Evolutionary conservation across 257 asterid genomes (phyloP).

Genomic region (Thymus quinquecostatus): DNA sequence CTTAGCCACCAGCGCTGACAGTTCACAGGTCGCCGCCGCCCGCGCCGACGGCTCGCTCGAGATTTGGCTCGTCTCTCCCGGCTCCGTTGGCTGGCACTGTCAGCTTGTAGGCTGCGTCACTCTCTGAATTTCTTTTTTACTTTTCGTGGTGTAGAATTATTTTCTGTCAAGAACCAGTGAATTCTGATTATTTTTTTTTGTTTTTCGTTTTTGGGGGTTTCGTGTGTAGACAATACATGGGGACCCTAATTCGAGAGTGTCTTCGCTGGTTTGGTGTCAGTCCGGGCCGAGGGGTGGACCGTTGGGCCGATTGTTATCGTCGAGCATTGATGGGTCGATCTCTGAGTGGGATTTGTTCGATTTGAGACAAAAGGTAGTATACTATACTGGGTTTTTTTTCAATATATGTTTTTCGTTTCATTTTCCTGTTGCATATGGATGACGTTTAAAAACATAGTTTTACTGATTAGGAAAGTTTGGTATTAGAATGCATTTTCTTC

Average conservation of each 20-base stretch:
- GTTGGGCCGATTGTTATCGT: constrained; percentile 71
- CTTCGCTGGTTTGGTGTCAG: constrained; percentile 92
- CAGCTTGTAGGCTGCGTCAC: constrained; percentile 64
- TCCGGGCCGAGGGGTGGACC: constrained; percentile 55
- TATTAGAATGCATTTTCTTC: background rate
- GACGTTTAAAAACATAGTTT: background rate
- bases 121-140: constrained; percentile 1
- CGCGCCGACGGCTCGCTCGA: constrained; percentile 87
- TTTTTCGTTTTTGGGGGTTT: constrained; percentile 13
- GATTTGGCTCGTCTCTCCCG: constrained; percentile 99
- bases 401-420: background rate
- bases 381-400: background rate
- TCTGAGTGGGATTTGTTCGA: constrained; percentile 89
- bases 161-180: background rate
- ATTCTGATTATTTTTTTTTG: constrained; percentile 21
- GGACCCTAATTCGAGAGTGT: constrained; percentile 72
- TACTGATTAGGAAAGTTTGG: background rate
- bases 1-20: constrained; percentile 88
- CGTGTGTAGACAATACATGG: constrained; percentile 83
- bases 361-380: constrained; percentile 72
- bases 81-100: constrained; percentile 99
- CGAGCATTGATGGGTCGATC: constrained; percentile 86
- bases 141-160: constrained; percentile 10
- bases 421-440: no score
- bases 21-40: constrained; percentile 94